Conservation (phyloP, 148 eudicot species). For the Selenicereus undatus region DNA sequence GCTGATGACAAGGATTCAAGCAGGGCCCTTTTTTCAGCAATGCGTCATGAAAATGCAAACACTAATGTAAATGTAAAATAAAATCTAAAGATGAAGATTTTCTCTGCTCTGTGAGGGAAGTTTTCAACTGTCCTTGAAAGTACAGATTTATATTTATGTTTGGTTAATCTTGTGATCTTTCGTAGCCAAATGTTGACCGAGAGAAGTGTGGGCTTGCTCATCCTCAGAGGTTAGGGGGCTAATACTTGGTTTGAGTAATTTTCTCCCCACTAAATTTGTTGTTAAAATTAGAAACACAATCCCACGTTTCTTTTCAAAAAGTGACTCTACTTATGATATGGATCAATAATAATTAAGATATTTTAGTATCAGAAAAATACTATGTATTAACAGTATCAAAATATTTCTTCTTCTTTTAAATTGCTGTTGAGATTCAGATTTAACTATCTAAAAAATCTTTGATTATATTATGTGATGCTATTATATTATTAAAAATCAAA, state of each 20-base stretch:
- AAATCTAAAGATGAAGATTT: constrained; percentile 2
- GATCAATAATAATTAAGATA: background rate
- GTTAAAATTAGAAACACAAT: background rate
- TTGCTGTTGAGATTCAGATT: background rate
- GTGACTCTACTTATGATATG: background rate
- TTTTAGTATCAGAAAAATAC: background rate
- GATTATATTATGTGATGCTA: background rate
- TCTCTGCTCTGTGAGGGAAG: background rate
- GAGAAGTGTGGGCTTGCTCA: background rate
- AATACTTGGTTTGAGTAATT: background rate
- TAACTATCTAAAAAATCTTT: background rate
- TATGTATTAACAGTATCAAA: background rate
- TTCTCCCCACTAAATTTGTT: background rate
- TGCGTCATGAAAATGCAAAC: background rate
- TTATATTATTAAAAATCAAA: background rate
- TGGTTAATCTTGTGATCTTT: background rate
- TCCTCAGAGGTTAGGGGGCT: background rate
- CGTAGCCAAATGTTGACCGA: constrained; percentile 10
- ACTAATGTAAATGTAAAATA: background rate
- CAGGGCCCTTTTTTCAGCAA: background rate
- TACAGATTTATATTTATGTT: background rate
- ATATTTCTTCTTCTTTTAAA: background rate
- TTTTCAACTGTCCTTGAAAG: constrained; percentile 2
- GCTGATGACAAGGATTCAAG: constrained; percentile 1
- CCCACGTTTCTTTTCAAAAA: background rate